Conservation (phyloP, 768 basidiomycete genomes). For the Leccinum incarnatum region DNA sequence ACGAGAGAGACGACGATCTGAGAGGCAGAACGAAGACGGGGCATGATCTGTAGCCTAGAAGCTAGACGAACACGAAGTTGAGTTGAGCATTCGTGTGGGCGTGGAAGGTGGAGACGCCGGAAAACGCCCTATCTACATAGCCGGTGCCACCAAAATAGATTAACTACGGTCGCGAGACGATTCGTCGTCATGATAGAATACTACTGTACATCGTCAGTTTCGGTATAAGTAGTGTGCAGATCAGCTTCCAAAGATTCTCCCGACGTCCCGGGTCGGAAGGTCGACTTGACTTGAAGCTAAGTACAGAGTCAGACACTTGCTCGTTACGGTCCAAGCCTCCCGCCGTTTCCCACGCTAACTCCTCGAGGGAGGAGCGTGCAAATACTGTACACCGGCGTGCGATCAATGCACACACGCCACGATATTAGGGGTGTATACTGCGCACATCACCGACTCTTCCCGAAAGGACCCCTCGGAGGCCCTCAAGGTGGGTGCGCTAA, state of each 20-base stretch:
- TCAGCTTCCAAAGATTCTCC: constrained; percentile 1
- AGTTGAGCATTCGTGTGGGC: constrained; percentile 10
- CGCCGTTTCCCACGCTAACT: not conserved
- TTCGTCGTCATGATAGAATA: not conserved
- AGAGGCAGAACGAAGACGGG: not conserved
- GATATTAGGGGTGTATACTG: not conserved
- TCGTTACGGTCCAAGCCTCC: not conserved
- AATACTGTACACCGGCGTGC: not conserved
- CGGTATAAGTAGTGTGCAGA: constrained; percentile 1
- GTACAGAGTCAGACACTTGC: too few relatives aligned
- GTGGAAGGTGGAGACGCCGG: not conserved
- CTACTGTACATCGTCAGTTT: not conserved
- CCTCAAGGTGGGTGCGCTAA: not conserved
- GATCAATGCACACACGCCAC: not conserved
- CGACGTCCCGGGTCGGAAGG: not conserved
- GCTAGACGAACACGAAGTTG: constrained; percentile 1
- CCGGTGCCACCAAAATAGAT: constrained; percentile 13
- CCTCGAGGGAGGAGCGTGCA: not conserved
- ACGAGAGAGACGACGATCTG: constrained; percentile 9
- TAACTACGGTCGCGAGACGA: not conserved
- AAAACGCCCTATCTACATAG: not conserved
- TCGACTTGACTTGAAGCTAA: not conserved
- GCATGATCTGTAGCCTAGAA: constrained; percentile 12
- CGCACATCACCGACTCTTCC: not conserved
- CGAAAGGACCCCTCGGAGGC: not conserved